A percentile compares a stretch with the other conserved stretches of the same genome.
phyloP scores from a whole-genome alignment of 441 rosid species.

The Gossypium schwendimanii region DNA sequence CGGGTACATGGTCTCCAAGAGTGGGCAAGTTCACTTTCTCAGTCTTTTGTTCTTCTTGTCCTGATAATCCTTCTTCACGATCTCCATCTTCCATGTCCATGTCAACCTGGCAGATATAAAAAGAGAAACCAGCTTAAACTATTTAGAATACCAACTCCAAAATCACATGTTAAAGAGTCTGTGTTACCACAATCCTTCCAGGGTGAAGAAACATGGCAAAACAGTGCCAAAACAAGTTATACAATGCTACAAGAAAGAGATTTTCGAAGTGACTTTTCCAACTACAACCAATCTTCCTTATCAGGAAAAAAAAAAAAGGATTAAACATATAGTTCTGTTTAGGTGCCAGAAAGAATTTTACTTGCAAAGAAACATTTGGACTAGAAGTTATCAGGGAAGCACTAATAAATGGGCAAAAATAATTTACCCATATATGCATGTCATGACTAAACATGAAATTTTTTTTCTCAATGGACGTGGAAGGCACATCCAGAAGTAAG shows the following conservation, averaged over 20 bases:
- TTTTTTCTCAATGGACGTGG: background rate
- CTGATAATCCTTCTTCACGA: conserved; percentile 28
- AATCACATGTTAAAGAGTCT: background rate
- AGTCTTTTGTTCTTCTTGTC: conserved; percentile 35
- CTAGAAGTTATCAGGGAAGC: background rate
- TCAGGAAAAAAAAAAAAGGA: background rate
- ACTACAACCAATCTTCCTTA: background rate
- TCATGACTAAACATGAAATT: background rate
- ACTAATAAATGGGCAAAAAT: background rate
- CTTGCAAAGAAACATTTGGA: background rate
- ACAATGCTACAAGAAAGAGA: background rate
- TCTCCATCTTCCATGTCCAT: conserved; percentile 89
- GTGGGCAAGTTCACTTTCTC: conserved; percentile 24
- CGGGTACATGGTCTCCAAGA: conserved; percentile 28
- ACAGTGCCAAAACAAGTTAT: conserved; percentile 3
- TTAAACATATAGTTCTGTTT: background rate
- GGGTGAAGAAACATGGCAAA: background rate
- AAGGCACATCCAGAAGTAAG: background rate
- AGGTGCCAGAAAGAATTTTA: background rate
- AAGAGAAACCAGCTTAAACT: background rate
- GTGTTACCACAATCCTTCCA: background rate
- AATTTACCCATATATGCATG: background rate
- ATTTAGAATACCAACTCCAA: background rate
- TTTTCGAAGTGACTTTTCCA: background rate
- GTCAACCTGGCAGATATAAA: conserved; percentile 52